Base-by-base conservation (phyloP, 345 rosid genomes). In the Pugionium dolabratum region DNA sequence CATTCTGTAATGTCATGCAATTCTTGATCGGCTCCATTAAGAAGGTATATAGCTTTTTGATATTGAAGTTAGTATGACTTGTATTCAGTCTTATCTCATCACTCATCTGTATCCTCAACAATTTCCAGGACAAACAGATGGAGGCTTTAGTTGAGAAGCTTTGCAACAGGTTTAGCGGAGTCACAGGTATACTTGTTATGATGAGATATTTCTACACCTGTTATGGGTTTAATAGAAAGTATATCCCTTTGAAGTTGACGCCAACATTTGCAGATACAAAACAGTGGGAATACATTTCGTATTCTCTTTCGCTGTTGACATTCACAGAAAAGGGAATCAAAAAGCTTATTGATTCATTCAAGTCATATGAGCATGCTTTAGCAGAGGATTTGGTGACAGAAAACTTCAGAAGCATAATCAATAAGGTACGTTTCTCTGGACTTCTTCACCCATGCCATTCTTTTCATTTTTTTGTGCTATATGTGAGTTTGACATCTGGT, bases 61-160 rank as follows among this genome's bases (percentile, higher is more conserved):
- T 27, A 41, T 40, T 44, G 32, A 26, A 51, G 60, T 77, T 72
- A 56, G 28, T 55, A 45, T 41, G 75, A 53, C 44, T 27, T 59
- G 37, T 62, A 39, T 69, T 53, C 27, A 42, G 35, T 59, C 60
- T 45, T 41, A 56, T 40, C 32, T 40, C 30, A 66, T 73, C 50
- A 29, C 44, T 52, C 62, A 44, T 44, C 26, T 52, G 11, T 37
- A 27, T 61, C 40, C 35, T 54, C 31, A 40, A 52, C 63, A 10
- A 41, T 76, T 41, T 75, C 59, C 77, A 94, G 97, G 99, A 94
- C 70, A 94, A 84, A 79, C 99, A 94, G 77, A 90, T 94, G 97
- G 99, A 94, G 62, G 79, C 96, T 64, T 92, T 94, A 65, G 95
- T 94, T 72, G 99, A 88, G 79, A 94, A 94, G 79, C 99, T 90